phyloP scores from a whole-genome alignment of 192 early-diverging fungal species.

The Coemansia guatemalensis region DNA sequence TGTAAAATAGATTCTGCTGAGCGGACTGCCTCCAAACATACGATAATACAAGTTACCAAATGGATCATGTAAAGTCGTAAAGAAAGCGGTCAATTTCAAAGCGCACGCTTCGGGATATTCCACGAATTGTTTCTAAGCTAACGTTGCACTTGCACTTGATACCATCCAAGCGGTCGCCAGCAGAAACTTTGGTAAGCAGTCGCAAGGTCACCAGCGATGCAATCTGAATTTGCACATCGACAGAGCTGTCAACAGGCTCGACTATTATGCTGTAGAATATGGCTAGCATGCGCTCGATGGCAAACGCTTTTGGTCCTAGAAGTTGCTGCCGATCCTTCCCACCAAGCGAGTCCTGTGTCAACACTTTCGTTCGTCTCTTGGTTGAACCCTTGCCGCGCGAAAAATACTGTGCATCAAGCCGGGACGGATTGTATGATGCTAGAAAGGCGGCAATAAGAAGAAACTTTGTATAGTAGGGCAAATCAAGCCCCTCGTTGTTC shows the following conservation, averaged over 20 bases:
- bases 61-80: constrained; percentile 56
- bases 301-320: constrained; percentile 88
- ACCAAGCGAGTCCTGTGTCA: constrained; percentile 49
- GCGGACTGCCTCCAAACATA: no score
- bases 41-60: background rate
- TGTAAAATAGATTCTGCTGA: no score
- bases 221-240: constrained; percentile 74
- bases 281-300: constrained; percentile 92
- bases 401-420: constrained; percentile 87
- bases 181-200: constrained; percentile 69
- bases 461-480: constrained; percentile 90
- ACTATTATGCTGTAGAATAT: constrained; percentile 91
- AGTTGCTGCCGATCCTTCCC: constrained; percentile 76
- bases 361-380: constrained; percentile 43
- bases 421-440: constrained; percentile 91
- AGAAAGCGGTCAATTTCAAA: constrained; percentile 88
- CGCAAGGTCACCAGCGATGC: constrained; percentile 78
- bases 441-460: constrained; percentile 86
- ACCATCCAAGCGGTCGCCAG: constrained; percentile 74
- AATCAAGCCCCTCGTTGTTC: constrained; percentile 57
- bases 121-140: constrained; percentile 73
- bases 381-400: constrained; percentile 53
- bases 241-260: constrained; percentile 66
- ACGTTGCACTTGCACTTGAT: constrained; percentile 90
- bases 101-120: constrained; percentile 69